phyloP scores from a whole-genome alignment of 1,139 yeast genomes.

The Pichia sp. region DNA sequence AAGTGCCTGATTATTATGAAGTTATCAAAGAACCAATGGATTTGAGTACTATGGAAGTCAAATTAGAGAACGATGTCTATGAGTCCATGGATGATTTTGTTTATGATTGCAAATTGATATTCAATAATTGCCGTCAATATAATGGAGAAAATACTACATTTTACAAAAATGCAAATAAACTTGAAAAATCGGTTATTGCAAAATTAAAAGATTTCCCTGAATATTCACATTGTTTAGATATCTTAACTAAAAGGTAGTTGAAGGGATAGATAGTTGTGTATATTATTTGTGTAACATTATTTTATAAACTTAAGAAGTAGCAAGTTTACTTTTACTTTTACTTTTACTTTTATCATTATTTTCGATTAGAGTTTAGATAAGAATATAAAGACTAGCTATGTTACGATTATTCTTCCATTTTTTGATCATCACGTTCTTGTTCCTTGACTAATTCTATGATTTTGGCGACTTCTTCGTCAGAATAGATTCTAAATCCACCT shows the following conservation, averaged over 20 bases:
- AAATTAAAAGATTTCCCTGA: constrained; percentile 85
- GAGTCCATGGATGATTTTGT: constrained; percentile 88
- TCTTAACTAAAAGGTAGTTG: constrained; percentile 21
- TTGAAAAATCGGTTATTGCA: constrained; percentile 81
- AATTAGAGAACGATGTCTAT: constrained; percentile 89
- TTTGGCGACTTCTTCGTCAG: constrained; percentile 79
- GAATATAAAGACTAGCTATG: no score
- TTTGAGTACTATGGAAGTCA: constrained; percentile 90
- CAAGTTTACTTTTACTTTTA: neutral
- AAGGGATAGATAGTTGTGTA: neutral
- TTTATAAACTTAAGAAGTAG: no score
- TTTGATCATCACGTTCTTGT: constrained; percentile 41
- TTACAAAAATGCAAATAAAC: constrained; percentile 85
- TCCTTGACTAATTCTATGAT: constrained; percentile 76
- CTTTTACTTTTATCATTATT: neutral
- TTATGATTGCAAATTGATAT: constrained; percentile 82
- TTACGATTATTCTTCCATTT: constrained; percentile 19
- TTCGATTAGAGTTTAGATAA: neutral
- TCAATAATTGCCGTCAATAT: constrained; percentile 87
- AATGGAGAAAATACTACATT: constrained; percentile 90
- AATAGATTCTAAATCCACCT: constrained; percentile 83
- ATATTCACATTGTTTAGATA: constrained; percentile 53
- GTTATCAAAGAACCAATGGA: constrained; percentile 99
- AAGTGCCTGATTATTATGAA: constrained; percentile 95
- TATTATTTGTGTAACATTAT: neutral